Evolutionary conservation across 176 grass and related monocot genomes (phyloP), one percentile per base, ranked within the genome.

Genomic region (Triticum monococcum): DNA sequence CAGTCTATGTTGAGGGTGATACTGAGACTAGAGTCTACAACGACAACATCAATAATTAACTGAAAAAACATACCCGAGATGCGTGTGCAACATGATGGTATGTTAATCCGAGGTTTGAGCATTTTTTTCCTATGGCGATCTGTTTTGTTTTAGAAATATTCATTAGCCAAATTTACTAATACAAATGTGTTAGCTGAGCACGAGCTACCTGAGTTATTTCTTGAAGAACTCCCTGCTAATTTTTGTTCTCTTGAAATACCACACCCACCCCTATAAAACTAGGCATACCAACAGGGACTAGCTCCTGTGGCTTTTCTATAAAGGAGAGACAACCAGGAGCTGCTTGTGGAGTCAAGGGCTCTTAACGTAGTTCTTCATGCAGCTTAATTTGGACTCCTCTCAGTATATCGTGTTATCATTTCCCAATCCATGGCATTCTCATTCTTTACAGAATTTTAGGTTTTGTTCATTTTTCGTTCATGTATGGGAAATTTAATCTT

Each of bases 21-120:
- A 97, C 92, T 80, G 95, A 97, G 81, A 94, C 86, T 64, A 94
- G 95, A 82, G 88, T 94, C 17, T 97, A 92, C 41, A 89, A 94
- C 86, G 92, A 94, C 35, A 86, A 22, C 56, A 83, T 97, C 50
- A 92, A 85, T 37, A 81, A 87, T 90, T 83, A 94, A 77, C 52
- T 83, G 37, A 48, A 97, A 71, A 90, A 80, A 78, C 75, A 83
- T 97, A 83, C 92, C 95, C 41, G 94, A 97, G 62, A 92, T 97
- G 35, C 85, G 83, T 78, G 92, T 92, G 37, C 90, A 88, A 5
- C 86, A 77, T 85, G 86, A 91, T 86, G 92, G 92, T 94, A 94
- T 28, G 68, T 89, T 52, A 61, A 24, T 59, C 66, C 68, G 28
- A 46, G 56, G 33, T 80, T 77, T 7, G 52, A 52, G 50, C 72